Conservation (phyloP, 805 yeast genomes). For the Saccharomycopsis schoenii region DNA sequence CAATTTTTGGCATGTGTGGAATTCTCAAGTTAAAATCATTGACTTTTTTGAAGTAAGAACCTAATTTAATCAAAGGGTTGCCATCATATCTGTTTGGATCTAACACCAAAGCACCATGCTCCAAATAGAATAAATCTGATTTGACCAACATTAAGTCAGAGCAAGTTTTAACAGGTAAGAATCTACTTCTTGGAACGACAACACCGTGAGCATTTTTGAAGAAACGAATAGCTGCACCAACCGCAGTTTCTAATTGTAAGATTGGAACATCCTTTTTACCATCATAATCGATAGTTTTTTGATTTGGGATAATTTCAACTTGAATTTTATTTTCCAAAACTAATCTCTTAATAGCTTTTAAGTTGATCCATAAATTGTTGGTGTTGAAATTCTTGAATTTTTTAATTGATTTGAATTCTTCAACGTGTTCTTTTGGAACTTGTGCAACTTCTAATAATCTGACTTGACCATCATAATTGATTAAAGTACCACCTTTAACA, state of each 20-base stretch:
- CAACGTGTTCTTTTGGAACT: slow-evolving; percentile 97
- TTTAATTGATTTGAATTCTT: slow-evolving; percentile 95
- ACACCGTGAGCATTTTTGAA: slow-evolving; percentile 94
- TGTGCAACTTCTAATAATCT: slow-evolving; percentile 94
- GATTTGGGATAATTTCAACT: slow-evolving; percentile 93
- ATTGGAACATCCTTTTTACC: slow-evolving; percentile 77
- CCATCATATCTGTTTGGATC: slow-evolving; percentile 82
- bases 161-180: slow-evolving; percentile 96
- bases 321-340: slow-evolving; percentile 74
- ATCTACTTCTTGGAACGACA: slow-evolving; percentile 95
- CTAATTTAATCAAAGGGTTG: slow-evolving; percentile 90
- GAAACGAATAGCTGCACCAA: slow-evolving; percentile 97
- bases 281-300: slow-evolving; percentile 57
- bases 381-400: slow-evolving; percentile 98
- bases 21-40: slow-evolving; percentile 82
- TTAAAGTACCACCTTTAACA: slow-evolving; percentile 98
- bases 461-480: slow-evolving; percentile 90
- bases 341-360: slow-evolving; percentile 87
- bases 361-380: slow-evolving; percentile 94
- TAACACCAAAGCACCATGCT: slow-evolving; percentile 82
- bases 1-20: slow-evolving; percentile 90
- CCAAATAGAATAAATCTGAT: slow-evolving; percentile 83
- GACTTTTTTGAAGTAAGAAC: slow-evolving; percentile 94
- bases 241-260: slow-evolving; percentile 95
- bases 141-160: slow-evolving; percentile 91